Percentiles rank a stretch among this genome's conserved stretches.
phyloP scores from a whole-genome alignment of 352 stramenopile genomes.

The Aphanomyces astaci region DNA sequence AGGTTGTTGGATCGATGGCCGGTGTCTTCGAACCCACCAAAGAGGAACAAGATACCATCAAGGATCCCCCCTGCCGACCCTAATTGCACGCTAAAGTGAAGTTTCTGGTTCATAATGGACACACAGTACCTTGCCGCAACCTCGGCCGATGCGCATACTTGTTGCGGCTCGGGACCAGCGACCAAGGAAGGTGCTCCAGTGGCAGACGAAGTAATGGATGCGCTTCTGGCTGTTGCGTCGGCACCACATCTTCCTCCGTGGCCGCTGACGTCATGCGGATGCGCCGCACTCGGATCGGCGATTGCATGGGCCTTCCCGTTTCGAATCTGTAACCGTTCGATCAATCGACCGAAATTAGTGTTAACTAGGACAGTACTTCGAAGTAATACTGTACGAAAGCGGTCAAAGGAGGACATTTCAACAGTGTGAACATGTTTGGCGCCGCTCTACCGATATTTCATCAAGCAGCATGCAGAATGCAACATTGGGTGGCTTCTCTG shows the following conservation, averaged over 20 bases:
- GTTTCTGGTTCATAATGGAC: no score
- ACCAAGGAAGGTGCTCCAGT: constrained; percentile 7
- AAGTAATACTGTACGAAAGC: no score
- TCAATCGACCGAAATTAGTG: background rate
- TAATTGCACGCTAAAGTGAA: background rate
- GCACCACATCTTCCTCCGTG: background rate
- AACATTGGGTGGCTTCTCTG: no score
- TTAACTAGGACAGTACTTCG: no score
- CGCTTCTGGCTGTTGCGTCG: background rate
- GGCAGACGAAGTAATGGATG: background rate
- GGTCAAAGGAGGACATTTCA: no score
- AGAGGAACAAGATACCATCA: constrained; percentile 8
- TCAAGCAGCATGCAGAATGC: no score
- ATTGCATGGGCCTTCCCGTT: background rate
- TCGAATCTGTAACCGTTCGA: background rate
- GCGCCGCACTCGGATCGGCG: background rate
- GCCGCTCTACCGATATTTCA: no score
- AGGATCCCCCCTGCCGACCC: background rate
- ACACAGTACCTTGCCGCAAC: constrained; percentile 2
- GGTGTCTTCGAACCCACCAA: constrained; percentile 19
- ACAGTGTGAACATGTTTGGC: no score
- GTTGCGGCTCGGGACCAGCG: background rate
- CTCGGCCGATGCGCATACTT: constrained; percentile 2
- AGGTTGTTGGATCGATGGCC: constrained; percentile 13
- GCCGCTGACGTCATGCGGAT: background rate